Evolutionary conservation across 2,329 filamentous ascomycete species (phyloP).

Genomic region (Claviceps purpurea): DNA sequence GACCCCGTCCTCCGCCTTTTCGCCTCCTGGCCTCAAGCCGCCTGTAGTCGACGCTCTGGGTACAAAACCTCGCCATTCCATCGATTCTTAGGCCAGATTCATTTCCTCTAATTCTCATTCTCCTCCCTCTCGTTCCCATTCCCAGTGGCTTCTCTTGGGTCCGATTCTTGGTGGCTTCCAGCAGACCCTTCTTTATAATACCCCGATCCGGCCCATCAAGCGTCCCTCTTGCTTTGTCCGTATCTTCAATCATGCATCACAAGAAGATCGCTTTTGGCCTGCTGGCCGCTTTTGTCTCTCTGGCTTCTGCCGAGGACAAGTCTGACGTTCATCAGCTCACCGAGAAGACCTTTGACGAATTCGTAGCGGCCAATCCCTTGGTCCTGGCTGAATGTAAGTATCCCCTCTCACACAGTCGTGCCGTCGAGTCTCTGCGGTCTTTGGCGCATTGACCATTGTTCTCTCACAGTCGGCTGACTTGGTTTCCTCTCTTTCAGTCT

Average conservation of each 20-base stretch:
- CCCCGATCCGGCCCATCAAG: neutral
- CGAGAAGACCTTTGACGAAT: conserved; percentile 74
- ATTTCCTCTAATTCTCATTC: neutral
- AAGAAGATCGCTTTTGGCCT: conserved; percentile 40
- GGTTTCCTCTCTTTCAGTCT: conserved; percentile 44
- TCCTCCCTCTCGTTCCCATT: conserved; percentile 9
- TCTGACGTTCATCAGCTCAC: conserved; percentile 81
- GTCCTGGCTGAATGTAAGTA: conserved; percentile 85
- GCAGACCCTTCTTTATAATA: neutral
- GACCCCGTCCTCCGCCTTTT: conserved; percentile 11
- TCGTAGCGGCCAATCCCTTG: conserved; percentile 73
- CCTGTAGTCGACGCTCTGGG: conserved; percentile 4
- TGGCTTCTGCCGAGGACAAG: conserved; percentile 40
- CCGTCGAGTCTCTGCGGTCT: neutral
- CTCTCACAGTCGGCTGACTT: neutral
- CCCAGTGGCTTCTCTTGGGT: conserved; percentile 2
- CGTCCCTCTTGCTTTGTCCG: conserved; percentile 8
- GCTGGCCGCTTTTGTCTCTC: conserved; percentile 39
- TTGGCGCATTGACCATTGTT: neutral
- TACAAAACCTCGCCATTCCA: conserved; percentile 22
- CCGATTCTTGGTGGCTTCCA: conserved; percentile 4
- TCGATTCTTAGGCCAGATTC: conserved; percentile 12
- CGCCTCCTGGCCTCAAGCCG: conserved; percentile 7
- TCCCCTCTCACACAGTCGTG: neutral
- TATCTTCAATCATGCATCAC: conserved; percentile 27